phyloP scores from a whole-genome alignment of 768 basidiomycete genomes.

The Naematelia encephala region DNA sequence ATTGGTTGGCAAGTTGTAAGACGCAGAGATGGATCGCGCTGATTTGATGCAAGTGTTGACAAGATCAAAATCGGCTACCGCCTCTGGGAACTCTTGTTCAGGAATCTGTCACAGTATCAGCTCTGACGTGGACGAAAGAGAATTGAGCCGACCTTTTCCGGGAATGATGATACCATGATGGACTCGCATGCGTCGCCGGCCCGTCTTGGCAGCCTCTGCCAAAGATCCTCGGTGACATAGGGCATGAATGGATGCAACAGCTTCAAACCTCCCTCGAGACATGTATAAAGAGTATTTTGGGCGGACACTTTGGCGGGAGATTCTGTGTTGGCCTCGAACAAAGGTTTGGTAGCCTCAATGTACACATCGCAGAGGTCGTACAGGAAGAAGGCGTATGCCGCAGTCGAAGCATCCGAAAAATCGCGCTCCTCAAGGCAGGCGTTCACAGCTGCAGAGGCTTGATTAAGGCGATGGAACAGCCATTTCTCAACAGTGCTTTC shows the following conservation, averaged over 20 bases:
- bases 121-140: not conserved
- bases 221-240: constrained; percentile 95
- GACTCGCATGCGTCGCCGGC: constrained; percentile 76
- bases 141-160: constrained; percentile 59
- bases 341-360: constrained; percentile 98
- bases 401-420: constrained; percentile 85
- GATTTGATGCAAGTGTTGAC: constrained; percentile 74
- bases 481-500: constrained; percentile 91
- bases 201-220: constrained; percentile 89
- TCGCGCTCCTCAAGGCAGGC: constrained; percentile 70
- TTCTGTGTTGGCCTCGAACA: constrained; percentile 74
- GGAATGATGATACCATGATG: constrained; percentile 86
- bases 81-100: constrained; percentile 60
- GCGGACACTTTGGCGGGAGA: constrained; percentile 68
- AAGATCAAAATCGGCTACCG: constrained; percentile 79
- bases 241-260: constrained; percentile 99
- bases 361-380: constrained; percentile 99
- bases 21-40: constrained; percentile 78
- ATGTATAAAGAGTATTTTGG: constrained; percentile 93
- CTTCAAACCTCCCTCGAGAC: constrained; percentile 82
- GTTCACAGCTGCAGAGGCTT: constrained; percentile 74
- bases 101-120: constrained; percentile 10
- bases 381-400: constrained; percentile 90
- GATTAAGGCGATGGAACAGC: constrained; percentile 90
- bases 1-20: constrained; percentile 69